These are phyloP conservation scores for Podochytrium sp. DNA, from an alignment of 192 early-diverging fungal genomes.

Conservation along the genomic window DNA sequence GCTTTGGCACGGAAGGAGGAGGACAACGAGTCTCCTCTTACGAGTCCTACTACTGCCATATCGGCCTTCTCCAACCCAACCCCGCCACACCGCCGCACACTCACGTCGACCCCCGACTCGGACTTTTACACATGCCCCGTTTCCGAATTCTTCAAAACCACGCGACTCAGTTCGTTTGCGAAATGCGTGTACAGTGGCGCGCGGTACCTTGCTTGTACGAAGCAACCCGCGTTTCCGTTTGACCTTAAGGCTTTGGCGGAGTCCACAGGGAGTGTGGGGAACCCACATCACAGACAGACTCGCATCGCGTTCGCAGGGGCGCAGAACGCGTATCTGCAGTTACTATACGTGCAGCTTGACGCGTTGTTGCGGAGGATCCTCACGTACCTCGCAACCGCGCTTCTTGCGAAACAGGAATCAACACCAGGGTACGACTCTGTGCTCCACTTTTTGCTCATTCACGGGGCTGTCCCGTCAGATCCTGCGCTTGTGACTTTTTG, in stretches of 20 bases:
- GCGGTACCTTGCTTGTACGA: background rate
- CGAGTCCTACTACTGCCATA: background rate
- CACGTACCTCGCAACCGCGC: background rate
- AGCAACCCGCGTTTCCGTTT: conserved; percentile 18
- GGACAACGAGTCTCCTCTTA: background rate
- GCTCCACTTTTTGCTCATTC: conserved; percentile 14
- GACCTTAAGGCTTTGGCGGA: background rate
- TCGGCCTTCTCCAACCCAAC: background rate
- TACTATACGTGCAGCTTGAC: background rate
- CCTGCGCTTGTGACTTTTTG: background rate
- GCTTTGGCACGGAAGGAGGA: too few species aligned
- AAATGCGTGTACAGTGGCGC: conserved; percentile 1
- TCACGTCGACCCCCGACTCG: background rate
- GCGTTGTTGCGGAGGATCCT: background rate
- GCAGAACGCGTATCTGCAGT: background rate
- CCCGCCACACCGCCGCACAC: background rate
- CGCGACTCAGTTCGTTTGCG: background rate
- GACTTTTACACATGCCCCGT: conserved; percentile 10
- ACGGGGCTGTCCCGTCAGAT: conserved; percentile 2
- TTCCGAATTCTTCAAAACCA: conserved; percentile 23
- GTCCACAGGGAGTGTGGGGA: background rate
- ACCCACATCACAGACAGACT: background rate
- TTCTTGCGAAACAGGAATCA: background rate
- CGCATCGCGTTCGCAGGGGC: background rate
- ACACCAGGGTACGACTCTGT: background rate